phyloP scores from a whole-genome alignment of 75 land plant species.

The Cunninghamia lanceolata region DNA sequence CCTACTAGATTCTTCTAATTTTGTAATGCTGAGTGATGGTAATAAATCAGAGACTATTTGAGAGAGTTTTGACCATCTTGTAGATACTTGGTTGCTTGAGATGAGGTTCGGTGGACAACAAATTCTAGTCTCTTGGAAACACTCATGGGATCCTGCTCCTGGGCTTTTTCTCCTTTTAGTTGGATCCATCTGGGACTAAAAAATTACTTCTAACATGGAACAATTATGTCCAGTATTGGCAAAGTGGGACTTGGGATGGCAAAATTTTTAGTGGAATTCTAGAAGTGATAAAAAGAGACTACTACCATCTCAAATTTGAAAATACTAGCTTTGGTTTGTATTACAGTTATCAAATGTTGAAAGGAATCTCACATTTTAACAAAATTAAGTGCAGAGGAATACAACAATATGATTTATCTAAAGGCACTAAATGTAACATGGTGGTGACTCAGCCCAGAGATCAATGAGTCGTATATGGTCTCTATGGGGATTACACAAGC shows the following conservation, averaged over 20 bases:
- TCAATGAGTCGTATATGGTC: conserved; percentile 18
- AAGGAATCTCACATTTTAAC: not conserved
- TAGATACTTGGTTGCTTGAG: conserved; percentile 45
- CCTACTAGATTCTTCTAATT: conserved; percentile 7
- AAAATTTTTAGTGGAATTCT: conserved; percentile 12
- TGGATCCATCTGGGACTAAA: conserved; percentile 6
- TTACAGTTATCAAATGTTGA: not conserved
- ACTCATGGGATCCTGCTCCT: conserved; percentile 21
- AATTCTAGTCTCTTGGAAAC: conserved; percentile 29
- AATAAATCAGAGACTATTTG: conserved; percentile 17
- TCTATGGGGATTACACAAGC: conserved; percentile 27
- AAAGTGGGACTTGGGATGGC: conserved; percentile 30
- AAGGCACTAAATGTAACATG: conserved; percentile 4
- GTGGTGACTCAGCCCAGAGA: conserved; percentile 6
- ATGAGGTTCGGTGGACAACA: conserved; percentile 36
- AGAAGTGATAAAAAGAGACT: not conserved
- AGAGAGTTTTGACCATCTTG: conserved; percentile 66
- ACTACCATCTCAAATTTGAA: conserved; percentile 6
- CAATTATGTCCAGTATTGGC: conserved; percentile 19
- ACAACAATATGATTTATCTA: conserved; percentile 6
- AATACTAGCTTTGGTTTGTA: not conserved
- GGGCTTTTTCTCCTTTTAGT: conserved; percentile 22
- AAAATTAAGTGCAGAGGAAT: conserved; percentile 32
- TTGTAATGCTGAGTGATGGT: not conserved
- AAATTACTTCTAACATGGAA: conserved; percentile 19